Evolutionary conservation across 768 basidiomycete genomes (phyloP), one percentile per base, ranked within the genome.

Genomic region (Kwoniella botswanensis): DNA sequence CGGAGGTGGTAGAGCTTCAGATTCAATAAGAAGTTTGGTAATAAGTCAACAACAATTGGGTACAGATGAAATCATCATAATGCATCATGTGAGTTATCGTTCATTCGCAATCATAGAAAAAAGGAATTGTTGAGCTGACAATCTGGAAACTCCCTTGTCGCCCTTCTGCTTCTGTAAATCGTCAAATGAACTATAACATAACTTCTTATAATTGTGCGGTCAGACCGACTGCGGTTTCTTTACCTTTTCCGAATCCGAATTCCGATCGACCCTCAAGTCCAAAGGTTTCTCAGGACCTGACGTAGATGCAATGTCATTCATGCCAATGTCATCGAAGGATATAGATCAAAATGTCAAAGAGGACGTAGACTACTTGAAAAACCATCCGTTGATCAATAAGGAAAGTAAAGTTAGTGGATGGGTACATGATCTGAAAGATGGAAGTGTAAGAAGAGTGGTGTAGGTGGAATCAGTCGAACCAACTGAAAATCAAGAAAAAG

Each of bases 211-310:
- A 35, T 35, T 35, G 7, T 35, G 0, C 6, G 7, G 0, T 54
- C 17, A 64, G 64, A 65, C 64, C 54, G 64, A 65, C 22, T 65
- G 64, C 22, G 64, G 64, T 10, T 65, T 65, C 54, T 65, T 65
- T 26, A 65, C 64, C 17, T 65, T 65, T 26, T 18, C 29, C 6
- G 64, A 65, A 44, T 22, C 24, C 12, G 54, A 65, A 65, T 65
- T 65, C 22, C 29, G 55, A 43, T 43, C 29, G 1, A 65, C 35
- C n/a, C 41, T 65, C 35, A 65, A 65, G 43, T 42, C 43, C 17
- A n/a, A 29, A 15, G 55, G 55, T 10, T 44, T 65, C 5, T 29
- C 64, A 18, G 64, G 41, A 3, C 64, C 64, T 18, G 29, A 56
- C n/a, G 64, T 65, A 3, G 64, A 65, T 44, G 29, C 18, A 22